These are phyloP conservation scores for Neonectria faginata DNA, from an alignment of 2,329 filamentous ascomycete genomes.

Conservation along the genomic window DNA sequence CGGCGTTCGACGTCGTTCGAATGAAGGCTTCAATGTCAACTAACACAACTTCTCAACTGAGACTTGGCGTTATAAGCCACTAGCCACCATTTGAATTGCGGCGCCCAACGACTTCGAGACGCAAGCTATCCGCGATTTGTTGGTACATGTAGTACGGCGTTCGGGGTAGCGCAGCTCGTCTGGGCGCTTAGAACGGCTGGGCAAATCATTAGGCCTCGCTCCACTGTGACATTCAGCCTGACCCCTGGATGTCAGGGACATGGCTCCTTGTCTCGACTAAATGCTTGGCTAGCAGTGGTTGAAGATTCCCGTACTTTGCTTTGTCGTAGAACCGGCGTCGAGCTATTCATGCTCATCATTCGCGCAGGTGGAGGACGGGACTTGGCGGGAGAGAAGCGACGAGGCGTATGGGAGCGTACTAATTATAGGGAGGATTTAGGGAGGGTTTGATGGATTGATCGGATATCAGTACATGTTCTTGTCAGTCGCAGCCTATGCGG, in stretches of 20 bases:
- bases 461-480: neutral
- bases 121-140: slow-evolving; percentile 1
- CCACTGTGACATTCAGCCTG: neutral
- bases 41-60: neutral
- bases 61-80: neutral
- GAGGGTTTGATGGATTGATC: neutral
- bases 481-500: neutral
- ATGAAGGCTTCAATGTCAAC: neutral
- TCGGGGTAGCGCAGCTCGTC: slow-evolving; percentile 17
- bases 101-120: neutral
- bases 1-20: neutral
- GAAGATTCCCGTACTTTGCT: neutral
- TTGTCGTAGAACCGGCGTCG: slow-evolving; percentile 4
- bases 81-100: slow-evolving; percentile 9
- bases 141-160: slow-evolving; percentile 15
- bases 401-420: too few species aligned
- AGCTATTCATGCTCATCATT: slow-evolving; percentile 5
- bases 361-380: slow-evolving; percentile 10
- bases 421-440: neutral
- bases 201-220: slow-evolving; percentile 14
- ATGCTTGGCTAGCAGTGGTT: slow-evolving; percentile 1
- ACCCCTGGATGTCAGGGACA: slow-evolving; percentile 17
- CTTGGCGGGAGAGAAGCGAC: neutral
- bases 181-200: slow-evolving; percentile 29
- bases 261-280: slow-evolving; percentile 7